Percentiles rank a stretch among this genome's conserved stretches.
phyloP scores from a whole-genome alignment of 78 protist genomes.

The Monocercomonoides exilis region DNA sequence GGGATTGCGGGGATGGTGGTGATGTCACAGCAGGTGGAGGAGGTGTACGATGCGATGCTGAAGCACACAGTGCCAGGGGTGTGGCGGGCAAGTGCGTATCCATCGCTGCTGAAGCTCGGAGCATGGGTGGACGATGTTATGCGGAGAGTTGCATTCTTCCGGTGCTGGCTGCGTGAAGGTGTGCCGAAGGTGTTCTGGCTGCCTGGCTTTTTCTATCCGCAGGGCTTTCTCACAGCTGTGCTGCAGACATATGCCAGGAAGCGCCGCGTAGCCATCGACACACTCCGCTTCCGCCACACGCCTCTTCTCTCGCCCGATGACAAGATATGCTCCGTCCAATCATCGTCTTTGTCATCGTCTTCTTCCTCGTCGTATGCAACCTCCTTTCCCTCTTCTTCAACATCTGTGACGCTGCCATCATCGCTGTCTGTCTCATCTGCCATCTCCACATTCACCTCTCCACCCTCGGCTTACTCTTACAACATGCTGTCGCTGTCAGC shows the following conservation, averaged over 20 bases:
- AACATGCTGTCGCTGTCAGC: too few relatives aligned
- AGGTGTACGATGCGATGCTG: slow-evolving; percentile 2
- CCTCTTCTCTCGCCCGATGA: not conserved
- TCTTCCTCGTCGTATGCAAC: too few relatives aligned
- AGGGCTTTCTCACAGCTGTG: slow-evolving; percentile 61
- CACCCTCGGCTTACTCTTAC: too few relatives aligned
- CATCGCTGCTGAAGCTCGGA: slow-evolving; percentile 47
- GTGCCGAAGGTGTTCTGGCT: slow-evolving; percentile 33
- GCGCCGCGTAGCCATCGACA: slow-evolving; percentile 46
- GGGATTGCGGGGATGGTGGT: slow-evolving; percentile 65
- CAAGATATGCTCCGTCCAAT: too few relatives aligned
- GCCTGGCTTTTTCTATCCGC: slow-evolving; percentile 22
- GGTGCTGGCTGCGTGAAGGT: slow-evolving; percentile 49
- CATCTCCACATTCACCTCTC: too few relatives aligned
- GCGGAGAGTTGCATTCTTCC: slow-evolving; percentile 37
- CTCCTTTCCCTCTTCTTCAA: too few relatives aligned
- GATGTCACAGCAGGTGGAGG: slow-evolving; percentile 51
- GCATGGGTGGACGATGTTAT: slow-evolving; percentile 41
- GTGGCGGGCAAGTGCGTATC: slow-evolving; percentile 44
- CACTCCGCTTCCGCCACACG: slow-evolving; percentile 25
- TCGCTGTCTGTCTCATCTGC: too few relatives aligned
- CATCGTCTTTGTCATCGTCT: too few relatives aligned
- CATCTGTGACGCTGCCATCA: too few relatives aligned
- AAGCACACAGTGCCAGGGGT: slow-evolving; percentile 21
- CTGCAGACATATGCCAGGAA: slow-evolving; percentile 55